A percentile compares a stretch with the other conserved stretches of the same genome.
These are phyloP conservation scores for Yamadazyma spencermartinsiae DNA, from an alignment of 1,139 yeast species.

Conservation along the genomic window DNA sequence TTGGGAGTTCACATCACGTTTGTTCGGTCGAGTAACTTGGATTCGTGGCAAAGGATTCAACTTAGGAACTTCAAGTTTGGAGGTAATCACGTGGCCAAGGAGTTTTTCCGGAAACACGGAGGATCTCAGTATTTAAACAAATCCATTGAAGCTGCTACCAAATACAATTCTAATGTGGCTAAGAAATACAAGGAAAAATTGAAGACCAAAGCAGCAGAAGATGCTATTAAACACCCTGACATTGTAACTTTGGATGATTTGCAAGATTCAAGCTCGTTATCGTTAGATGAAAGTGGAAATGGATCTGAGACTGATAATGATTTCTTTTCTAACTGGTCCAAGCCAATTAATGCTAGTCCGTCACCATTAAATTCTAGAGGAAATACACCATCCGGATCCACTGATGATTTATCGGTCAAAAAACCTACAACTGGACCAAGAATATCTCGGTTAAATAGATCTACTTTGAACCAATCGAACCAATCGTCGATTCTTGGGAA, in stretches of 20 bases:
- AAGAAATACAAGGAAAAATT: conserved; percentile 75
- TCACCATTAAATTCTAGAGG: conserved; percentile 51
- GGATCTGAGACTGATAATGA: conserved; percentile 47
- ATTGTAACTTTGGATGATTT: conserved; percentile 61
- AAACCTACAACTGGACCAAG: conserved; percentile 18
- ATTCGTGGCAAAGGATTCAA: conserved; percentile 86
- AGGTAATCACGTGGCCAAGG: conserved; percentile 85
- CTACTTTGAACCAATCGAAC: conserved; percentile 8
- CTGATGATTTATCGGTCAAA: conserved; percentile 35
- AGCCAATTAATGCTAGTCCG: conserved; percentile 59
- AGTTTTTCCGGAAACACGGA: conserved; percentile 79
- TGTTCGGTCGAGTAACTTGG: conserved; percentile 89
- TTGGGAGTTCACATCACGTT: conserved; percentile 52
- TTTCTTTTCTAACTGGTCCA: conserved; percentile 90
- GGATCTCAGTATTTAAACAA: conserved; percentile 65
- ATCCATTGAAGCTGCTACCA: conserved; percentile 64
- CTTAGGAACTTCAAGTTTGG: conserved; percentile 89
- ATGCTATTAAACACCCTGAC: conserved; percentile 69
- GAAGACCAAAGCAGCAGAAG: conserved; percentile 64
- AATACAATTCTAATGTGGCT: conserved; percentile 82
- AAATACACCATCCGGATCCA: conserved; percentile 46
- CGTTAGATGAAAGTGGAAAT: conserved; percentile 34
- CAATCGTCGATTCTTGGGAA: conserved; percentile 10
- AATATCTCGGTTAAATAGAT: conserved; percentile 20
- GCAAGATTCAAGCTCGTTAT: conserved; percentile 38